Conservation (phyloP, 805 yeast genomes). For the Suhomyces sp. region DNA sequence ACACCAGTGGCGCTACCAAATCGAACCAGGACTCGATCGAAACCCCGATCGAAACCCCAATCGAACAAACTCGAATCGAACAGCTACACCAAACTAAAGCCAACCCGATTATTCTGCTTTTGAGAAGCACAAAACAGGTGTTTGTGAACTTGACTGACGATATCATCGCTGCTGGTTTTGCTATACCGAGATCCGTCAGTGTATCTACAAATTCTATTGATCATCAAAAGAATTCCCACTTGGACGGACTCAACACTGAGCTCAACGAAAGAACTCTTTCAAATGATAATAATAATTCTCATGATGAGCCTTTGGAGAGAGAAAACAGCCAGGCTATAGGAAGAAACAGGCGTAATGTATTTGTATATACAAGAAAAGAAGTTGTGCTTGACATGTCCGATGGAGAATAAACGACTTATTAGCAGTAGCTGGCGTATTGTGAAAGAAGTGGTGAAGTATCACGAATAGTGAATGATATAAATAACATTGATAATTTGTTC, state of each 20-base stretch:
- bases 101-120: constrained; percentile 2
- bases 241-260: constrained; percentile 3
- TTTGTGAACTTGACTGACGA: constrained; percentile 49
- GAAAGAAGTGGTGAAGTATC: too few relatives aligned
- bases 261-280: not conserved
- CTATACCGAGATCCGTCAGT: constrained; percentile 51
- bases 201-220: constrained; percentile 19
- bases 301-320: not conserved
- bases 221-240: constrained; percentile 9
- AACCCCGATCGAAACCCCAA: not conserved
- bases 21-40: not conserved
- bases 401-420: constrained; percentile 11
- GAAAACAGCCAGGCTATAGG: not conserved
- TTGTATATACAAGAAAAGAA: constrained; percentile 36
- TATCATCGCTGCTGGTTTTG: constrained; percentile 55
- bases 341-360: constrained; percentile 29
- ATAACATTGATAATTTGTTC: too few relatives aligned
- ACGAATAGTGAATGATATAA: too few relatives aligned
- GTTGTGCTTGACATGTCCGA: constrained; percentile 29
- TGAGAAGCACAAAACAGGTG: constrained; percentile 29
- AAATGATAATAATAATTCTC: not conserved
- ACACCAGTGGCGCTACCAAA: not conserved
- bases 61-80: not conserved
- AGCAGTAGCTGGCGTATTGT: not conserved
- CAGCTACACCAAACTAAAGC: not conserved